Evolutionary conservation across 2,329 filamentous ascomycete species (phyloP).

Genomic region (Chaetomiaceae sp.): DNA sequence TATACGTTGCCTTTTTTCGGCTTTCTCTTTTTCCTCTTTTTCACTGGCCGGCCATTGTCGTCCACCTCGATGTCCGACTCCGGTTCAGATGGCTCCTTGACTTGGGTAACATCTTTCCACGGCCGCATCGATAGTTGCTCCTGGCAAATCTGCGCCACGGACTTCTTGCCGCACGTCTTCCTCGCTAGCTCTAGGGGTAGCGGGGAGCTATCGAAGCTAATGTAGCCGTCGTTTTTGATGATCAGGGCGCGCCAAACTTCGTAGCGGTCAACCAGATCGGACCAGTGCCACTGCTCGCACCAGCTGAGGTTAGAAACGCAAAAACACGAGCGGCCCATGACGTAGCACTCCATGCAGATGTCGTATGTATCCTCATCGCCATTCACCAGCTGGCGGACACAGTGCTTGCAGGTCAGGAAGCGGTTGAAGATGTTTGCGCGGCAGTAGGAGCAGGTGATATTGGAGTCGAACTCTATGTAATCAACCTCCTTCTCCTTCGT

Average conservation of each 20-base stretch:
- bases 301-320: conserved; percentile 83
- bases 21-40: conserved; percentile 59
- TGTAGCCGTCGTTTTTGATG: conserved; percentile 65
- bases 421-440: conserved; percentile 95
- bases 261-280: conserved; percentile 69
- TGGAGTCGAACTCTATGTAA: conserved; percentile 77
- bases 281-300: conserved; percentile 92
- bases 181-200: conserved; percentile 67
- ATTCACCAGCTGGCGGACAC: conserved; percentile 61
- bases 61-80: conserved; percentile 53
- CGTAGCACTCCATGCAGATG: conserved; percentile 96
- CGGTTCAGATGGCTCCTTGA: conserved; percentile 45
- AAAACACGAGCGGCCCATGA: conserved; percentile 89
- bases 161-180: conserved; percentile 65
- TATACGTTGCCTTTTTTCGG: conserved; percentile 52
- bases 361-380: conserved; percentile 85
- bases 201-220: conserved; percentile 62
- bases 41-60: conserved; percentile 57
- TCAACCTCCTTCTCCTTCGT: conserved; percentile 69
- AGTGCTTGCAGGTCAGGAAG: conserved; percentile 87
- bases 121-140: conserved; percentile 76
- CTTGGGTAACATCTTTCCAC: conserved; percentile 74
- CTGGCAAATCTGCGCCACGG: conserved; percentile 89
- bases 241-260: conserved; percentile 79
- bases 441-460: conserved; percentile 93